Evolutionary conservation across 116 monocot genomes (phyloP), one percentile per base, ranked within the genome.

Genomic region (Phalaenopsis hybrid): DNA sequence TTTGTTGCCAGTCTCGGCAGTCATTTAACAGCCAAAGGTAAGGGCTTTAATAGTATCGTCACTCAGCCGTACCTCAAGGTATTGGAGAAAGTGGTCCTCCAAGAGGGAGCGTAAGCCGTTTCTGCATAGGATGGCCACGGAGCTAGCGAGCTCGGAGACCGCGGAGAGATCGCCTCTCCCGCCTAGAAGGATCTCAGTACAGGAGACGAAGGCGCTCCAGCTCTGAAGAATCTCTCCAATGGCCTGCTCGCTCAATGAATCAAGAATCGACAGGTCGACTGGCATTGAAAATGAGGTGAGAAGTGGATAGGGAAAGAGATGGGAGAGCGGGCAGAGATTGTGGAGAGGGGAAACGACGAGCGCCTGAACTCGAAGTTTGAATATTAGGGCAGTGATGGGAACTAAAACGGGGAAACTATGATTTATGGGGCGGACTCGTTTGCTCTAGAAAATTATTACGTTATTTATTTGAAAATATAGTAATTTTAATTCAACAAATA

Each of bases 31-130:
- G 65, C 1, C 65, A 65, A 65, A 65, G 23, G 9, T 65, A n/a
- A n/a, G n/a, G n/a, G n/a, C n/a, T n/a, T n/a, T 23, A 65, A 3
- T 65, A 65, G 6, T 20, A 23, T 25, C 8, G 8, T 17, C 44
- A 74, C 74, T 41, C 31, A 74, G 10, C 8, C 41, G 33, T 73
- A 94, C 96, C 91, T 94, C 88, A 12, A 94, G 82, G 37, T 82
- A 83, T 21, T 84, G 88, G 63, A 92, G 86, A 82, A 96, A 94
- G 82, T 94, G 85, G 52, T 96, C 96, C 76, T 83, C 84, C n/a
- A 86, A 59, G 63, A 96, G 89, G 10, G 84, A 77, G 45, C 77
- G 65, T 28, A 96, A 84, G 68, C 90, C 90, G 25, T 86, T 79
- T 20, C 43, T 31, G 81, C 94, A 88, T 34, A 96, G 86, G 15